phyloP scores from a whole-genome alignment of 1,139 yeast genomes.

The Nakaseomyces kungkrabaensis region DNA sequence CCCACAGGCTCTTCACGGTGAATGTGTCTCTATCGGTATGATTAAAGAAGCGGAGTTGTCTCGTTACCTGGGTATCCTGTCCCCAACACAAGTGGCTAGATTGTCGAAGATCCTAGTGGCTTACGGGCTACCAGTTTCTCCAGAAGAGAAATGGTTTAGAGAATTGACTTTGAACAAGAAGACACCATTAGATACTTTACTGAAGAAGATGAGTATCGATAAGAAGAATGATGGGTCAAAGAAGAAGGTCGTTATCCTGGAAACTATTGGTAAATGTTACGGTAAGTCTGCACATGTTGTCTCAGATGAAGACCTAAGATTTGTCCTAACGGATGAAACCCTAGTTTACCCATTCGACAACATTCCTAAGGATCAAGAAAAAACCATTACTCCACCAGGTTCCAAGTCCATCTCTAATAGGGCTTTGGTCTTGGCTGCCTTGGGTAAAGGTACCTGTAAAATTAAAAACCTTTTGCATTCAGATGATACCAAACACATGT shows the following conservation, averaged over 20 bases:
- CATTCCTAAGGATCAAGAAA: slow-evolving; percentile 35
- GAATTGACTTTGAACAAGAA: slow-evolving; percentile 58
- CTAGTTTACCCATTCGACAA: slow-evolving; percentile 48
- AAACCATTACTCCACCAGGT: slow-evolving; percentile 75
- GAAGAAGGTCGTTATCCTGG: slow-evolving; percentile 77
- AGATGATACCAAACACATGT: slow-evolving; percentile 94
- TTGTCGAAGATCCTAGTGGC: slow-evolving; percentile 72
- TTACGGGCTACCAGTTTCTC: slow-evolving; percentile 74
- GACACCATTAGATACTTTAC: slow-evolving; percentile 61
- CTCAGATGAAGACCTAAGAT: slow-evolving; percentile 66
- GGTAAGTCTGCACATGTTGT: slow-evolving; percentile 84
- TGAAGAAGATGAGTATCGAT: slow-evolving; percentile 87
- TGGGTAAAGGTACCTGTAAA: slow-evolving; percentile 76
- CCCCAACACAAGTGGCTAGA: slow-evolving; percentile 92
- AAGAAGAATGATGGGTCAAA: slow-evolving; percentile 91
- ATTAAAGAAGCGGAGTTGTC: slow-evolving; percentile 90
- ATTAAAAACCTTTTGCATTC: slow-evolving; percentile 82
- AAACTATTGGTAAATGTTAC: slow-evolving; percentile 78
- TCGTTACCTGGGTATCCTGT: slow-evolving; percentile 75
- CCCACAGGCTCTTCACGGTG: slow-evolving; percentile 95
- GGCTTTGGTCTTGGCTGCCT: slow-evolving; percentile 85
- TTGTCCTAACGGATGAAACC: slow-evolving; percentile 78
- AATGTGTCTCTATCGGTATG: slow-evolving; percentile 94
- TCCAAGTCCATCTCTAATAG: slow-evolving; percentile 94
- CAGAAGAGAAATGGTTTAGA: slow-evolving; percentile 63